Evolutionary conservation across 371 early-diverging fungal genomes (phyloP), one percentile per base, ranked within the genome.

Genomic region (Apophysomyces sp.): DNA sequence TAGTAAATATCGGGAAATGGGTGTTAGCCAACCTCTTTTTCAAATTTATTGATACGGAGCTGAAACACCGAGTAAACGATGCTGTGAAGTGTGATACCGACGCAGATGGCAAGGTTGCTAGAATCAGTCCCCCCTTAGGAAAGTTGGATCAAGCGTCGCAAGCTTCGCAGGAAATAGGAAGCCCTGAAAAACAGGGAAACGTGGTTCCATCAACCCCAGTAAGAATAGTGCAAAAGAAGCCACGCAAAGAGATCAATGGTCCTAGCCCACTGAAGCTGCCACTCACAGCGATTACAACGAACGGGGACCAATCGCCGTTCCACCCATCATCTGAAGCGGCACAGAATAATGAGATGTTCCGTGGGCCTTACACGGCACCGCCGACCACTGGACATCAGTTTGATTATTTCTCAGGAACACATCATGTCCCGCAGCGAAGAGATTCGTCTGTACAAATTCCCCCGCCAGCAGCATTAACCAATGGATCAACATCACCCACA

Each of bases 1-100:
- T 64, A 92, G 91, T 94, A 32, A 91, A 90, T 71, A 67, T 95
- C 13, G 94, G 91, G 32, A 89, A 88, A 73, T 95, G 95, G 94
- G 87, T 94, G 0, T 67, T 95, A 44, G 84, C 87, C 11, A 78
- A 88, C 56, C 71, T 95, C 6, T 89, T 95, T 62, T 72, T 76
- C 8, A 68, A 75, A 2, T 90, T 82, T 62, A 68, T 85, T 4
- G 60, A 67, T 8, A 76, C 75, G n/a, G 78, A 81, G 52, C 55
- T 77, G 31, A 52, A 70, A 15, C 15, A 64, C 12, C 52, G 67
- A 11, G 56, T 62, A 24, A 60, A 60, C 27, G 71, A 63, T 12
- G 16, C 39, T 8, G 40, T 44, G 27, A 36, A 66, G 15, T 67
- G 53, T 32, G 51, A 41, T 44, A 18, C 44, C 9, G 44, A 44